Evolutionary conservation across 495 filamentous ascomycete genomes (phyloP), one percentile per base, ranked within the genome.

Genomic region (Annulohypoxylon moriforme): DNA sequence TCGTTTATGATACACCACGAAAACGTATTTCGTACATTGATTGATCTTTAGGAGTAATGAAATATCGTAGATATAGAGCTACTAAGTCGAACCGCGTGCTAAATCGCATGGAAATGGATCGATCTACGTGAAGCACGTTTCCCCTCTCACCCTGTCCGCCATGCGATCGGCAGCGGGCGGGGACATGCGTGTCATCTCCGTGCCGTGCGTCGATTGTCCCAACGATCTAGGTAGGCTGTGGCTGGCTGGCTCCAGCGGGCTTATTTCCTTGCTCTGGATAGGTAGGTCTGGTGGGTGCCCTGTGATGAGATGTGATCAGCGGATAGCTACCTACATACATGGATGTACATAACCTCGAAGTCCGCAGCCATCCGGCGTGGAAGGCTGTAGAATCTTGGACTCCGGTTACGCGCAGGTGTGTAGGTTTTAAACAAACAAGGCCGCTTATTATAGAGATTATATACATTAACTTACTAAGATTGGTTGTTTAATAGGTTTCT

Each of bases 151-250:
- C 20, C 10, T 50, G 20, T 40, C 27, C 3, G 9, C 14, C 31
- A 22, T 31, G 29, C 31, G 52, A 56, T 36, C n/a, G 3, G 27
- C 52, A 29, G 52, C 52, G 29, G 52, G 27, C 47, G 22, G 47
- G 47, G 24, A 29, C 47, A 27, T 52, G 47, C 47, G 47, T 52
- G 14, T 52, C 47, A 52, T 29, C 13, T 52, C 47, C 16, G n/a
- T 11, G n/a, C 47, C 47, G 20, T 10, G 20, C 18, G 24, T 34
- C 50, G 16, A 55, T 34, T 47, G n/a, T n/a, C n/a, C 44, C 44
- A 20, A 0, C 18, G 18, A 47, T 20, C 44, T 47, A 24, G 6
- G n/a, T 22, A 47, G 44, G n/a, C 16, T 44, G 40, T 44, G 40
- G 13, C 7, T 13, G 40, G 40, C 10, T 44, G 13, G 40, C 40